Conservation (phyloP, 2,329 filamentous ascomycete genomes). For the Xylariomycetidae sp. region DNA sequence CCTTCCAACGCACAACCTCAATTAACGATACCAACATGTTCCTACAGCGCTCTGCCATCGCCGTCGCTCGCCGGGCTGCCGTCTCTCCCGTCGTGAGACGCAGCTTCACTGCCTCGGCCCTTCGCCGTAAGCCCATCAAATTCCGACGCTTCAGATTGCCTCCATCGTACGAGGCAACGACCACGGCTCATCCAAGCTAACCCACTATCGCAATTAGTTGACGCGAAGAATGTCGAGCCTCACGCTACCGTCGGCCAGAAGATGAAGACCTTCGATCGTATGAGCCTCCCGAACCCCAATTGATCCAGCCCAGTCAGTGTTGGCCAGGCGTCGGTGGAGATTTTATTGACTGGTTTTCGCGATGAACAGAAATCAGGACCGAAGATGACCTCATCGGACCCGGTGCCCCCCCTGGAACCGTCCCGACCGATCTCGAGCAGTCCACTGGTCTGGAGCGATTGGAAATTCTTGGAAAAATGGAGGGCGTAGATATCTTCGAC, state of each 20-base stretch:
- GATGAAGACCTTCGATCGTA: constrained; percentile 43
- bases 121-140: constrained; percentile 50
- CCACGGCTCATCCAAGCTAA: constrained; percentile 29
- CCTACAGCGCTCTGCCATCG: constrained; percentile 58
- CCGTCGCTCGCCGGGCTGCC: constrained; percentile 57
- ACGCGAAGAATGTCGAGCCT: constrained; percentile 41
- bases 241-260: constrained; percentile 39
- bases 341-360: constrained; percentile 17
- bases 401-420: constrained; percentile 74
- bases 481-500: constrained; percentile 96
- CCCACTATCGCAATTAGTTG: constrained; percentile 28
- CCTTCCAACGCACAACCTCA: constrained; percentile 16
- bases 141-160: constrained; percentile 7
- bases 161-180: constrained; percentile 26
- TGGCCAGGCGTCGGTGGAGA: neutral
- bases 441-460: constrained; percentile 96
- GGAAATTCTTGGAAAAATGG: constrained; percentile 98
- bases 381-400: constrained; percentile 80
- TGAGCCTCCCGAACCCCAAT: constrained; percentile 17
- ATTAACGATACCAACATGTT: constrained; percentile 47
- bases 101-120: constrained; percentile 55
- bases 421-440: constrained; percentile 94
- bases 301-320: constrained; percentile 2
- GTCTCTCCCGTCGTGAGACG: constrained; percentile 50
- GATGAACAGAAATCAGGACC: constrained; percentile 68